Conservation (phyloP, 352 stramenopile species). For the Elongisporangium anandrum region DNA sequence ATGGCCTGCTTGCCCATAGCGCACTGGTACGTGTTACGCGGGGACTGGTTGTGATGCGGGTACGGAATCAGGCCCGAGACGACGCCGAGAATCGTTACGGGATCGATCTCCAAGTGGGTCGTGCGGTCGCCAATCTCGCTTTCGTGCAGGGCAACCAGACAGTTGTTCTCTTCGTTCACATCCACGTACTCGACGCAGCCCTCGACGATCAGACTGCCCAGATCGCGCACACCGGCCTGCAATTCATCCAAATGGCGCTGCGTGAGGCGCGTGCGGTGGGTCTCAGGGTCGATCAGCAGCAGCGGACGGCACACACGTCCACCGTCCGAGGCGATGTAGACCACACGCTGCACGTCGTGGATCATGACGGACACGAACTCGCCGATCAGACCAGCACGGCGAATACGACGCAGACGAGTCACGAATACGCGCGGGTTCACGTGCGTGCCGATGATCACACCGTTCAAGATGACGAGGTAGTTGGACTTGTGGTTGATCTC, state of each 20-base stretch:
- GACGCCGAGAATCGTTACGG: conserved; percentile 98
- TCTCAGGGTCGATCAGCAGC: conserved; percentile 90
- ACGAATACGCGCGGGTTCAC: conserved; percentile 90
- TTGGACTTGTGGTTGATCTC: conserved; percentile 94
- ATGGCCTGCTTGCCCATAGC: conserved; percentile 99
- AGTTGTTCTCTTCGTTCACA: conserved; percentile 99
- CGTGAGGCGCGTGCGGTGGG: conserved; percentile 90
- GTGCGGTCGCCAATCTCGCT: conserved; percentile 87
- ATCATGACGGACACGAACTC: conserved; percentile 99
- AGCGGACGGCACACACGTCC: conserved; percentile 97
- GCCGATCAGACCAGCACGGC: conserved; percentile 80
- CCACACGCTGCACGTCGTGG: conserved; percentile 94
- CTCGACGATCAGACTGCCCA: conserved; percentile 87
- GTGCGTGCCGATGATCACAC: conserved; percentile 97
- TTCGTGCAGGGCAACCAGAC: conserved; percentile 96
- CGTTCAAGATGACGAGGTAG: conserved; percentile 99
- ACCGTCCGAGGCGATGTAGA: conserved; percentile 98
- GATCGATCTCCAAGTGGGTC: conserved; percentile 99
- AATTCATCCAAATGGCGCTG: conserved; percentile 95
- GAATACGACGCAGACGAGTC: conserved; percentile 74
- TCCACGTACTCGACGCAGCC: conserved; percentile 99
- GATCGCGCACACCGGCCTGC: conserved; percentile 61
- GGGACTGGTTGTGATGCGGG: conserved; percentile 98
- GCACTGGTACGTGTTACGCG: conserved; percentile 99
- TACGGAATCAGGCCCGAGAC: conserved; percentile 98